Evolutionary conservation across 495 filamentous ascomycete species (phyloP), one percentile per base, ranked within the genome.

Genomic region (Hypoxylon fragiforme): DNA sequence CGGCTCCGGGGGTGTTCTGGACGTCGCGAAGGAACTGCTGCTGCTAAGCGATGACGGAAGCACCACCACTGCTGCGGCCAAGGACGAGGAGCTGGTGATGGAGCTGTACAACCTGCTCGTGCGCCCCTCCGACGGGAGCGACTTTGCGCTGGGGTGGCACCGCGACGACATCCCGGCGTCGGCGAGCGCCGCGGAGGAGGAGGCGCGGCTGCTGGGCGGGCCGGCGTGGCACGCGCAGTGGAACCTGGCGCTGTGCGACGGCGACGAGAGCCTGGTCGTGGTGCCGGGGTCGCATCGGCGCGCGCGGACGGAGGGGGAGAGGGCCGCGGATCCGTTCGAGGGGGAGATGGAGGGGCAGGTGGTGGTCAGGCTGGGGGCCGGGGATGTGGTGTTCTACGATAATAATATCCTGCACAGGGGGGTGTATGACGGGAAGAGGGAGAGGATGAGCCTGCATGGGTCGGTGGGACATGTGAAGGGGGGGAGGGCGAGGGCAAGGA

Each of bases 351-450:
- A 84, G 9, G 82, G 75, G 2, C 80, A 87, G 72, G 54, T 84
- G 20, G 69, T 79, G 13, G 90, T 92, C 21, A 50, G 69, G 65
- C 64, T 92, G 56, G 69, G 81, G 59, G 74, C 88, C 0, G 90
- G 89, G 0, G 89, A 92, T 67, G 77, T 85, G 6, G 86, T 88
- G 28, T 95, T 95, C 63, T 92, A 95, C 65, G 82, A 95, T 70
- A 92, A 90, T 54, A 92, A 95, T 71, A 92, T 95, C 44, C 53
- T 92, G 65, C 90, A 95, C 49, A 77, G 89, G 1, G 90, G 88
- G 0, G 80, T 85, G n/a, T 95, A 95, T 62, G 70, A 75, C 3
- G 71, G 64, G 0, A 59, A 50, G n/a, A 78, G 73, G 62, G 84
- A 87, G 68, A 69, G 90, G 52, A 73, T 88, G 73, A 95, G 89